These are phyloP conservation scores for Neonectria coccinea DNA, from an alignment of 2,329 filamentous ascomycete species.

Conservation along the genomic window DNA sequence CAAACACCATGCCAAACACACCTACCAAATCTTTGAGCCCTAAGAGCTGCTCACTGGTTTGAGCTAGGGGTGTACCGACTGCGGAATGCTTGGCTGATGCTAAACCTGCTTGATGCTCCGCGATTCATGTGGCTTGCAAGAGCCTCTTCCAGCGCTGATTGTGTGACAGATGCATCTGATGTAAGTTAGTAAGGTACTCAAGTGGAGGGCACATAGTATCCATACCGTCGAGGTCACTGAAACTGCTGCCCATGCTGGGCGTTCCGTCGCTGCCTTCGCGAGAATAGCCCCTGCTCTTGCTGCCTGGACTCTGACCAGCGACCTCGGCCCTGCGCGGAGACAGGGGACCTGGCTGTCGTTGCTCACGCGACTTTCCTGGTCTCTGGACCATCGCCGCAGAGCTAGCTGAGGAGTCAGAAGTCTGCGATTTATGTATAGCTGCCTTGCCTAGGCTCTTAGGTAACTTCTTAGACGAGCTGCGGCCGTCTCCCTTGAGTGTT, in stretches of 20 bases:
- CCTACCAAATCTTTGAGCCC: slow-evolving; percentile 21
- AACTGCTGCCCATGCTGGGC: slow-evolving; percentile 86
- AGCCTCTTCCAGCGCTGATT: slow-evolving; percentile 83
- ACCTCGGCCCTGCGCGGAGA: slow-evolving; percentile 72
- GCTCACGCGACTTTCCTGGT: slow-evolving; percentile 48
- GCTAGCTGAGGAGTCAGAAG: slow-evolving; percentile 72
- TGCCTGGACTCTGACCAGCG: slow-evolving; percentile 64
- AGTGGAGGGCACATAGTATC: slow-evolving; percentile 29
- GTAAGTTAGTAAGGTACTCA: slow-evolving; percentile 18
- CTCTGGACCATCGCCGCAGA: slow-evolving; percentile 58
- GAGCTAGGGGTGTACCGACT: slow-evolving; percentile 66
- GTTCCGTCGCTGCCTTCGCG: slow-evolving; percentile 78
- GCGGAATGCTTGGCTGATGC: slow-evolving; percentile 75
- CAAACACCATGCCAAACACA: slow-evolving; percentile 41
- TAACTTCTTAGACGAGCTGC: slow-evolving; percentile 49
- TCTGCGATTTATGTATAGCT: slow-evolving; percentile 61
- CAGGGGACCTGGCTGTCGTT: slow-evolving; percentile 58
- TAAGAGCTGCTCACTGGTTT: slow-evolving; percentile 41
- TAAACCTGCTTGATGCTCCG: slow-evolving; percentile 64
- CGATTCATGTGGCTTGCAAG: slow-evolving; percentile 67
- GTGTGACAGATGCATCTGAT: slow-evolving; percentile 81
- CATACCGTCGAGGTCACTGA: slow-evolving; percentile 83
- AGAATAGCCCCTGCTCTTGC: slow-evolving; percentile 62
- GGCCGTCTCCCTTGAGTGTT: slow-evolving; percentile 62
- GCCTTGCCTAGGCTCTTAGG: slow-evolving; percentile 49